Conservation (phyloP, 345 rosid genomes). For the Punica granatum region DNA sequence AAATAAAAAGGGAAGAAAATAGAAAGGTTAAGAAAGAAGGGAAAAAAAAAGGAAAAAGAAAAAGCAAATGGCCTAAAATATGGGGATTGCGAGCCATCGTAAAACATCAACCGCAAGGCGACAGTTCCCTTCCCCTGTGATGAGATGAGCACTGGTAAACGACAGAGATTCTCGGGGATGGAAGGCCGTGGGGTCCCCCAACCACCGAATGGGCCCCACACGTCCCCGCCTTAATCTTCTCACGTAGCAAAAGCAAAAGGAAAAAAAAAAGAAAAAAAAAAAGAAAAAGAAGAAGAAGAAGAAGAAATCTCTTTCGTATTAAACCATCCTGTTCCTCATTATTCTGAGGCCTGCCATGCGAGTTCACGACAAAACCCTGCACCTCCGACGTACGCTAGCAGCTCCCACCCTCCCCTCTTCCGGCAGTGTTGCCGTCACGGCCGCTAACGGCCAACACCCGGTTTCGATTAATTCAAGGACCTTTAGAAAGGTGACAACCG, state of each 20-base stretch:
- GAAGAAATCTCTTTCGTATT: neutral
- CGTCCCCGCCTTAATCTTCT: neutral
- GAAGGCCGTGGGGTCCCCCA: neutral
- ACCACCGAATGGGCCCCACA: neutral
- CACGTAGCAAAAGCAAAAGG: neutral
- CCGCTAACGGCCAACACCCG: conserved; percentile 1
- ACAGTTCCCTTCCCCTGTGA: neutral
- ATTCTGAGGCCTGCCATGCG: neutral
- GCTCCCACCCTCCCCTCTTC: neutral
- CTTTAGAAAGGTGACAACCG: too few relatives aligned
- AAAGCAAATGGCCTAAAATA: neutral
- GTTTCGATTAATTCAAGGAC: neutral
- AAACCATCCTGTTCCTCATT: too few relatives aligned
- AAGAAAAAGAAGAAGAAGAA: too few relatives aligned
- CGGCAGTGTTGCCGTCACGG: neutral
- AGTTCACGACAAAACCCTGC: neutral
- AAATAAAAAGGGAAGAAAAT: too few relatives aligned
- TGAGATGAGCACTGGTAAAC: conserved; percentile 2
- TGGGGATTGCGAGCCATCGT: neutral
- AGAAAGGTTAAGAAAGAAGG: too few relatives aligned
- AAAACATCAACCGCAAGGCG: neutral
- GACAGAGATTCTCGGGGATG: conserved; percentile 8
- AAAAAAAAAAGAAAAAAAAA: neutral
- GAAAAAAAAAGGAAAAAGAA: neutral
- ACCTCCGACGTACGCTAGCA: neutral